phyloP scores from a whole-genome alignment of 2,329 filamentous ascomycete genomes.

The Plectosphaerella cucumerina region DNA sequence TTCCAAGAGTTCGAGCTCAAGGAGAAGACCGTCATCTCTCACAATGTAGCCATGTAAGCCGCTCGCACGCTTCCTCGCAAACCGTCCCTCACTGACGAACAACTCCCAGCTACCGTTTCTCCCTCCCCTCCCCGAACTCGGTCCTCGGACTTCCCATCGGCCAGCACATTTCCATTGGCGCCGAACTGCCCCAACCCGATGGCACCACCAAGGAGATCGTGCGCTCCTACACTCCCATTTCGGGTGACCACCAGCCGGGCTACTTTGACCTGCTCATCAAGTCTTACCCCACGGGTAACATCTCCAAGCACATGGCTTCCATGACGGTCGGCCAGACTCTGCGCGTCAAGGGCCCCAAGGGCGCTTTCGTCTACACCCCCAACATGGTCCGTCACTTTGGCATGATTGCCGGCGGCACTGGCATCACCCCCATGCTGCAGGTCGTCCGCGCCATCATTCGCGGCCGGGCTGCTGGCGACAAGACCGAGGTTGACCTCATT shows the following conservation, averaged over 20 bases:
- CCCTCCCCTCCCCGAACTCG: conserved; percentile 69
- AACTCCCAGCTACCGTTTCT: conserved; percentile 75
- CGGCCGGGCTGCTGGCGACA: conserved; percentile 73
- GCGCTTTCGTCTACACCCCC: conserved; percentile 93
- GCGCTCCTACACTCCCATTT: conserved; percentile 89
- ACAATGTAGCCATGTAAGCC: conserved; percentile 95
- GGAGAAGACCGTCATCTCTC: conserved; percentile 92
- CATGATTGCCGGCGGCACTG: conserved; percentile 97
- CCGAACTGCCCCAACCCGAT: conserved; percentile 61
- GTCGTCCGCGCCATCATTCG: conserved; percentile 86
- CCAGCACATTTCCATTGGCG: conserved; percentile 96
- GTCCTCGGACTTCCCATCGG: conserved; percentile 96
- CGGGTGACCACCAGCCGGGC: conserved; percentile 82
- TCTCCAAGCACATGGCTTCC: conserved; percentile 85
- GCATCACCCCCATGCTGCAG: conserved; percentile 98
- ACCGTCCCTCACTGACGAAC: conserved; percentile 4
- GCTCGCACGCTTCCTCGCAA: not conserved
- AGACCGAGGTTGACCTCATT: conserved; percentile 87
- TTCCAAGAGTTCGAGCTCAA: conserved; percentile 93
- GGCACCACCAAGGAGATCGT: conserved; percentile 79
- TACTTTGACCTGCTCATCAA: conserved; percentile 97
- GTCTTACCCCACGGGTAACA: conserved; percentile 95
- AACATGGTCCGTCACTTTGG: conserved; percentile 96
- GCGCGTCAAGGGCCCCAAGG: conserved; percentile 91
- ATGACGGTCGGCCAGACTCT: conserved; percentile 82